Evolutionary conservation across 805 yeast species (phyloP).

Genomic region (Candida pini): DNA sequence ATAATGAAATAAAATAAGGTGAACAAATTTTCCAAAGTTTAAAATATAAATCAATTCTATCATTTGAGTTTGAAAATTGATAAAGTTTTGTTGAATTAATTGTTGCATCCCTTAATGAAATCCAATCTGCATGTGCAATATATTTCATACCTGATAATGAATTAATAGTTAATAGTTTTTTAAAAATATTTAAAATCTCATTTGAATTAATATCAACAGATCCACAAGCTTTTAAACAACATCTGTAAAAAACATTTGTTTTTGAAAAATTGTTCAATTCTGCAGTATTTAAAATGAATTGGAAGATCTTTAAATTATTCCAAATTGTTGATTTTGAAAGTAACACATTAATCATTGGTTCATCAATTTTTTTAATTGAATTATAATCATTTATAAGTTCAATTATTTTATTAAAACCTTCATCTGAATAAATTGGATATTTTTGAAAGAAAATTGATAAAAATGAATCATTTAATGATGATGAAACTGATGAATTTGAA

Average conservation of each 20-base stretch:
- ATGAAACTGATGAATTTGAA: slow-evolving; percentile 62
- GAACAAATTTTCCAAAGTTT: slow-evolving; percentile 48
- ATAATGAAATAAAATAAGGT: slow-evolving; percentile 40
- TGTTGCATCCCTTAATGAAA: slow-evolving; percentile 75
- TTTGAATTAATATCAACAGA: slow-evolving; percentile 47
- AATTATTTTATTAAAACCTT: slow-evolving; percentile 54
- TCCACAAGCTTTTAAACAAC: slow-evolving; percentile 67
- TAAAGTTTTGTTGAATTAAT: slow-evolving; percentile 36
- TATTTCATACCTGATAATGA: slow-evolving; percentile 48
- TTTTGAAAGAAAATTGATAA: slow-evolving; percentile 61
- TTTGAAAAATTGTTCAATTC: slow-evolving; percentile 49
- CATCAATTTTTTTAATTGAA: slow-evolving; percentile 57
- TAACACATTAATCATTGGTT: slow-evolving; percentile 75
- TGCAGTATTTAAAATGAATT: slow-evolving; percentile 58
- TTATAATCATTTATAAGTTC: slow-evolving; percentile 52
- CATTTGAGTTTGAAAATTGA: slow-evolving; percentile 27
- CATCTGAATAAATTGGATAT: slow-evolving; percentile 44
- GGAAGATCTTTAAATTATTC: slow-evolving; percentile 61
- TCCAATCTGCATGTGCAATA: slow-evolving; percentile 83
- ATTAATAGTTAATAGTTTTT: slow-evolving; percentile 36
- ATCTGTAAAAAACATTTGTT: slow-evolving; percentile 68
- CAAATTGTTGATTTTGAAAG: slow-evolving; percentile 62
- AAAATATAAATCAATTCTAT: slow-evolving; percentile 49
- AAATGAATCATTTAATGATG: slow-evolving; percentile 65
- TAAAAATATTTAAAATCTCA: slow-evolving; percentile 41